Evolutionary conservation across 2,329 filamentous ascomycete species (phyloP).

Genomic region (Dactylellina leptospora): DNA sequence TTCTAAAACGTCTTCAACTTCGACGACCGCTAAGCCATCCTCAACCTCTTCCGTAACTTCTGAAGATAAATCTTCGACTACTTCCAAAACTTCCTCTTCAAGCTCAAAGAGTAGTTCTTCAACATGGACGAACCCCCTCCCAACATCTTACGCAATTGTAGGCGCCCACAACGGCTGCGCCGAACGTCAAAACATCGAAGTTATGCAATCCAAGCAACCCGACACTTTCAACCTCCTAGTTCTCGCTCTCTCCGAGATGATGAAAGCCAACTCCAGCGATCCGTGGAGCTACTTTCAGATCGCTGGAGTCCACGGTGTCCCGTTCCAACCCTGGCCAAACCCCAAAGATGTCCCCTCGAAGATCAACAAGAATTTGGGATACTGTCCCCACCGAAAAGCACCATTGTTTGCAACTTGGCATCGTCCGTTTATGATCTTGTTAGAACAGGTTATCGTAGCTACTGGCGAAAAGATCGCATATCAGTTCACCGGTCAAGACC

Average conservation of each 20-base stretch:
- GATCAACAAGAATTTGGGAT: conserved; percentile 8
- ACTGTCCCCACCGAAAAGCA: conserved; percentile 30
- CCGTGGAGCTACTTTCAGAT: conserved; percentile 38
- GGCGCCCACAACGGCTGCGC: conserved; percentile 17
- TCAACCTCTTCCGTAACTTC: not conserved
- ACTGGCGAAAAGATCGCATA: conserved; percentile 43
- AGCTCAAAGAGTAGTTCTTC: not conserved
- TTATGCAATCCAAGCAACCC: conserved; percentile 15
- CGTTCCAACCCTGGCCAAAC: conserved; percentile 29
- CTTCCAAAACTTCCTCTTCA: not conserved
- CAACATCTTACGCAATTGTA: conserved; percentile 4
- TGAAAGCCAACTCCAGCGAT: not conserved
- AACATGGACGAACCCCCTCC: not conserved
- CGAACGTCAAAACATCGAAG: conserved; percentile 21
- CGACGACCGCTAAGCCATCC: not conserved
- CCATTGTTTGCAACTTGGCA: conserved; percentile 58
- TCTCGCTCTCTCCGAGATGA: conserved; percentile 9
- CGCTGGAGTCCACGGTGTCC: conserved; percentile 29
- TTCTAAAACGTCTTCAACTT: not conserved
- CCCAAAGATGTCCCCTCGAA: not conserved
- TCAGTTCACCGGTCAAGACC: conserved; percentile 42
- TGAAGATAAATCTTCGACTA: not conserved
- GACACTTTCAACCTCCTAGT: conserved; percentile 34
- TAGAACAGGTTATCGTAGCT: conserved; percentile 55
- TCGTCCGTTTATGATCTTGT: conserved; percentile 56